A percentile compares a stretch with the other conserved stretches of the same genome.
phyloP scores from a whole-genome alignment of 495 filamentous ascomycete species.

The Aspergillus baeticus region DNA sequence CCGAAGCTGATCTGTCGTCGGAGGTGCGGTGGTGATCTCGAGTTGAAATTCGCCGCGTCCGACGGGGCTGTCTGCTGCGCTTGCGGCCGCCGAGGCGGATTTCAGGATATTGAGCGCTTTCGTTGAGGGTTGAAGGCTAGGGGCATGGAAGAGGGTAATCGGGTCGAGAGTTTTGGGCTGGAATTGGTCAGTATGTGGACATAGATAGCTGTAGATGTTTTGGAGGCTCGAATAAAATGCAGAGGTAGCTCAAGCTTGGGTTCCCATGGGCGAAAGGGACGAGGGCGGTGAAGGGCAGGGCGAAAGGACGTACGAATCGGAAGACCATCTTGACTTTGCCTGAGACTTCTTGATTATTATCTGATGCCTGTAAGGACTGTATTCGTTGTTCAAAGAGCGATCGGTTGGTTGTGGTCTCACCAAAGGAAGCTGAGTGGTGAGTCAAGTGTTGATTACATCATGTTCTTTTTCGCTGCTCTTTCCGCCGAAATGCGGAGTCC shows the following conservation, averaged over 20 bases:
- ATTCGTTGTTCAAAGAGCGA: not conserved
- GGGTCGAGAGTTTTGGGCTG: slow-evolving; percentile 84
- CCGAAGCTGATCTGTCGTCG: slow-evolving; percentile 79
- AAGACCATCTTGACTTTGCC: slow-evolving; percentile 34
- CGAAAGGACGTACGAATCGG: slow-evolving; percentile 36
- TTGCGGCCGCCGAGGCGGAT: slow-evolving; percentile 62
- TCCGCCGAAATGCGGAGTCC: too few species aligned
- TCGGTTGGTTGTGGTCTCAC: not conserved
- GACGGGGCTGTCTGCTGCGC: slow-evolving; percentile 28
- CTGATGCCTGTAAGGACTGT: too few species aligned
- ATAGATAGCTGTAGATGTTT: not conserved
- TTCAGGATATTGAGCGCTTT: slow-evolving; percentile 72
- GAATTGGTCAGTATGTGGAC: not conserved
- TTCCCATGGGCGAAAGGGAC: not conserved
- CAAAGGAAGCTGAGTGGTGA: not conserved
- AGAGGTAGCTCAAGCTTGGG: not conserved
- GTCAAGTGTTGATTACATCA: slow-evolving; percentile 18
- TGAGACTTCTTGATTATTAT: not conserved
- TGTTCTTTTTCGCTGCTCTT: not conserved
- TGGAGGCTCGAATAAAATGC: not conserved
- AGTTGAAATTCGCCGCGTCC: slow-evolving; percentile 77
- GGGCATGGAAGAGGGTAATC: slow-evolving; percentile 92
- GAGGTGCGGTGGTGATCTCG: slow-evolving; percentile 75
- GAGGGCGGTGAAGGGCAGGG: not conserved
- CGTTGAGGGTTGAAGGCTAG: slow-evolving; percentile 60